Conservation (phyloP, 2,329 filamentous ascomycete species). For the Thelonectria rubi region DNA sequence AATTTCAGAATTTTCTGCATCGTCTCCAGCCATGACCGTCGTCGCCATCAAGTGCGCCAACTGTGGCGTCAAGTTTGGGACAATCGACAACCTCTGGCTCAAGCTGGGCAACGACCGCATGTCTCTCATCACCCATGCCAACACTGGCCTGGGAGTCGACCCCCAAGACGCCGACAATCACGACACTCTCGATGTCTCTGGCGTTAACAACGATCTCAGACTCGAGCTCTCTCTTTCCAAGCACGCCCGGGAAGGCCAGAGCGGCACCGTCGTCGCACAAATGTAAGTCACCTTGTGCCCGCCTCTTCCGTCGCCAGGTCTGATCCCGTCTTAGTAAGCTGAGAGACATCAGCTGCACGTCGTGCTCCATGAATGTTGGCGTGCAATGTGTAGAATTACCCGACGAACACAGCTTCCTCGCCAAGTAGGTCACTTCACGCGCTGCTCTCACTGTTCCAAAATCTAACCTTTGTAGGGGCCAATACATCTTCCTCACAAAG, state of each 20-base stretch:
- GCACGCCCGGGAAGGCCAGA: slow-evolving; percentile 43
- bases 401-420: slow-evolving; percentile 49
- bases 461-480: slow-evolving; percentile 44
- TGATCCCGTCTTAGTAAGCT: slow-evolving; percentile 42
- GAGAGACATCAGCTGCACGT: slow-evolving; percentile 48
- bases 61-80: slow-evolving; percentile 44
- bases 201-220: slow-evolving; percentile 15
- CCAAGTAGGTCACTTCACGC: slow-evolving; percentile 44
- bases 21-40: slow-evolving; percentile 45
- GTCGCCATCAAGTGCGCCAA: slow-evolving; percentile 49
- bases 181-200: slow-evolving; percentile 32
- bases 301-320: no score
- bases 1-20: not conserved
- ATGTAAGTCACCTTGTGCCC: slow-evolving; percentile 41
- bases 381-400: slow-evolving; percentile 46
- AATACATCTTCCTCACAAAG: slow-evolving; percentile 47
- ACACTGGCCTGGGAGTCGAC: slow-evolving; percentile 21
- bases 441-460: not conserved
- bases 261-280: slow-evolving; percentile 48
- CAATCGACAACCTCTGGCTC: slow-evolving; percentile 50
- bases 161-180: slow-evolving; percentile 41
- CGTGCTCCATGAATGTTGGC: slow-evolving; percentile 47
- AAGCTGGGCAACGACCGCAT: slow-evolving; percentile 53
- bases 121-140: slow-evolving; percentile 46
- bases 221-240: slow-evolving; percentile 40